Percentiles rank a stretch among this genome's conserved stretches.
Conservation (phyloP, 1,284 basidiomycete genomes). For the Ganoderma resinaceum region DNA sequence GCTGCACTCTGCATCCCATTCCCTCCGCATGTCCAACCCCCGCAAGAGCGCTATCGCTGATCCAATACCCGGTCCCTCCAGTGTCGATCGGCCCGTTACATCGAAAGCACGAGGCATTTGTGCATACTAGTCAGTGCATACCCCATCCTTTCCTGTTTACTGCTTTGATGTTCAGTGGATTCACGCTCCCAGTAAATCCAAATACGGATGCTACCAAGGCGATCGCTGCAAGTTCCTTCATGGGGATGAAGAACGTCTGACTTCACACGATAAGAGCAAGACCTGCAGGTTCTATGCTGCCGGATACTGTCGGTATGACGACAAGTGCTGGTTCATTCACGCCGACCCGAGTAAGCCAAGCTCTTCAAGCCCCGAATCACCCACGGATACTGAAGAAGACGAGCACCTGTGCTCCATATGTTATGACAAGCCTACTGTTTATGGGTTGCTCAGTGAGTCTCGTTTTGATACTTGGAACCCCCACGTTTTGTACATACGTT, state of each 20-base stretch:
- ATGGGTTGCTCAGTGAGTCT: conserved; percentile 66
- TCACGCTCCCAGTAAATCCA: conserved; percentile 39
- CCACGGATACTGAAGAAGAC: conserved; percentile 44
- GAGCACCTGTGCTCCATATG: conserved; percentile 69
- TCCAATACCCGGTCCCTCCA: neutral
- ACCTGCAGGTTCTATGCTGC: conserved; percentile 66
- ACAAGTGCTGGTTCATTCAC: conserved; percentile 77
- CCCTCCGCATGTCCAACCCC: conserved; percentile 16
- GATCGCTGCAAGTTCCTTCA: conserved; percentile 78
- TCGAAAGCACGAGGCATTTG: conserved; percentile 44
- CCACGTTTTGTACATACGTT: neutral
- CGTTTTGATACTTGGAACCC: neutral
- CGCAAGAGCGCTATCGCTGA: neutral
- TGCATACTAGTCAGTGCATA: conserved; percentile 31
- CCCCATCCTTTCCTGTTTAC: neutral
- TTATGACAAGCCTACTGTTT: conserved; percentile 71
- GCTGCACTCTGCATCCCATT: neutral
- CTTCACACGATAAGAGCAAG: conserved; percentile 75
- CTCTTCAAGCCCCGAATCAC: conserved; percentile 32
- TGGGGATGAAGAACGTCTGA: conserved; percentile 56
- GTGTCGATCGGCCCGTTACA: conserved; percentile 56
- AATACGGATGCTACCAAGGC: conserved; percentile 71
- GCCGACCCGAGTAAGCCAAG: conserved; percentile 37
- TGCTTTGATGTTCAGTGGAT: conserved; percentile 6
- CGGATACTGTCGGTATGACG: conserved; percentile 72